Evolutionary conservation across 495 filamentous ascomycete species (phyloP).

Genomic region (Lasiosphaeria ovina): DNA sequence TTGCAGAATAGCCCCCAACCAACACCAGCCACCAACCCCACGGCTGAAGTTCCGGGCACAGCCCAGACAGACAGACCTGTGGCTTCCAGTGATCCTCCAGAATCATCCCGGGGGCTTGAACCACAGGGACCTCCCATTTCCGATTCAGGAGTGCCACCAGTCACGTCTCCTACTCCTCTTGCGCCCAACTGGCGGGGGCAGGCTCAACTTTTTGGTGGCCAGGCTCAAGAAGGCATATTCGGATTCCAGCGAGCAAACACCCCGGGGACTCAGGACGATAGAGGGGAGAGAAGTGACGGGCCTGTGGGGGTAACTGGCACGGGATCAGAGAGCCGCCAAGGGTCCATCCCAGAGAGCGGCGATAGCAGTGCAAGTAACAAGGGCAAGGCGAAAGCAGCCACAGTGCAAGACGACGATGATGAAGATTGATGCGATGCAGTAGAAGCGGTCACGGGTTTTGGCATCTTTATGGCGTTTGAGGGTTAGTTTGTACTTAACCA

Average conservation of each 20-base stretch:
- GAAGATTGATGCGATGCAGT: constrained; percentile 5
- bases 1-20: constrained; percentile 10
- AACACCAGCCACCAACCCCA: neutral
- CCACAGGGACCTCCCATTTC: neutral
- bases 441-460: constrained; percentile 1
- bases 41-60: neutral
- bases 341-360: constrained; percentile 1
- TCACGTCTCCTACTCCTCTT: constrained; percentile 39
- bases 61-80: neutral
- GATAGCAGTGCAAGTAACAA: constrained; percentile 23
- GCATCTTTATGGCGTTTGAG: constrained; percentile 8
- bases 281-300: constrained; percentile 10
- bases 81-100: neutral
- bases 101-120: neutral
- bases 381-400: constrained; percentile 38
- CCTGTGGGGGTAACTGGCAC: constrained; percentile 7
- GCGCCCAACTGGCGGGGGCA: constrained; percentile 45
- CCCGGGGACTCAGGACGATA: constrained; percentile 8
- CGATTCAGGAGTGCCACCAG: constrained; percentile 19
- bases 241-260: constrained; percentile 15
- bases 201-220: constrained; percentile 35
- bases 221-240: constrained; percentile 11
- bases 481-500: constrained; percentile 1
- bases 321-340: constrained; percentile 6
- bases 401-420: constrained; percentile 40